Evolutionary conservation across 805 yeast genomes (phyloP), one percentile per base, ranked within the genome.

Genomic region (Torulaspora delbrueckii): DNA sequence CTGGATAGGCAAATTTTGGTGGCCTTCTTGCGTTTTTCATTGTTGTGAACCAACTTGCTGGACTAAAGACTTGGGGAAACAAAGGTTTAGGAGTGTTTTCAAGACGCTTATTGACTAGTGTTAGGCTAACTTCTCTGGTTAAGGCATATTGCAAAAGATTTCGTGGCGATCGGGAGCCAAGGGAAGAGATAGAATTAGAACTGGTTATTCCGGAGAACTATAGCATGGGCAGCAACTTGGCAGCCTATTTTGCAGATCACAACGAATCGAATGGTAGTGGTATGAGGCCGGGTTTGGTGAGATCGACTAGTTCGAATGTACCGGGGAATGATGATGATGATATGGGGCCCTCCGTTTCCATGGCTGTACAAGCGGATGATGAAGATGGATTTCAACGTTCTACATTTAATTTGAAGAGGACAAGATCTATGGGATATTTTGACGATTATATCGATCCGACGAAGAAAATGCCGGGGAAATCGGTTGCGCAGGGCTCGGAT

Each of bases 391-490:
- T 87, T 58, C 74, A 79, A 43, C 77, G 75, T 46, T 76, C 86
- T 5, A 76, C 91, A 3, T 87, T 84, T 63, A 81, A 80, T 56
- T 69, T 87, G 57, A 87, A 86, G 57, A 70, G 96, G 60, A 87
- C 96, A 27, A 75, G 93, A 57, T 84, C 93, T 6, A 71, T 87
- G 74, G 96, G 96, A 1, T 64, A 86, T 10, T 69, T 87, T 54
- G 95, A 84, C 58, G 86, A 82, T 51, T 82, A 75, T 58, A 77
- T 79, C 32, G 79, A 71, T 24, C 76, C 79, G 32, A 67, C 73
- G 3, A 64, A 62, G 47, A 68, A 69, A 44, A 54, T 64, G n/a
- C 53, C 66, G 18, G 75, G 67, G 16, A 46, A 42, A 30, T 18
- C 45, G 40, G 43, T 36, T 13, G 45, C 34, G 22, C 22, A 19